Base-by-base conservation (phyloP, 2,329 filamentous ascomycete genomes). In the Paramyrothecium sp. region DNA sequence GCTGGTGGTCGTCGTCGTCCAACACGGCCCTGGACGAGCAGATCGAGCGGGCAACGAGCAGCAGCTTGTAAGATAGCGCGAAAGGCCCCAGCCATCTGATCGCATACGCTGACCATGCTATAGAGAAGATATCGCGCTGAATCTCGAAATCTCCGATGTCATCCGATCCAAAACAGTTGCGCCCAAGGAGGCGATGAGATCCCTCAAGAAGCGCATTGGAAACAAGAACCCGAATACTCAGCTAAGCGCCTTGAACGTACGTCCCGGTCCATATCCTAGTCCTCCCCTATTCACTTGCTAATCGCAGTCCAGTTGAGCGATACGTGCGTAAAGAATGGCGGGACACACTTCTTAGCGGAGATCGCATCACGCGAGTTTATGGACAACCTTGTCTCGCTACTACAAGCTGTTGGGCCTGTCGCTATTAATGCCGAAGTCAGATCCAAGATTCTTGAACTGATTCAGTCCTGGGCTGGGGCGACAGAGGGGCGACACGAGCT, bases 201-300 rank as follows among this genome's bases (percentile, higher is more conserved):
- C 92, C 48, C 80, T 99, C 69, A 98, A 97, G 79, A 87, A 87
- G 71, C 89, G 95, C 73, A 92, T 99, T 80, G 92, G 91, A 75
- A 92, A 97, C 81, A 96, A 93, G 81, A 99, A 99, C 71, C 95
- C 95, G 38, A 99, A 99, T 73, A 89, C 95, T 38, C 95, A 99
- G 78, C 81, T 99, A 38, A 95, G 93, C 66, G 90, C 95, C n/a
- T 78, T 99, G 56, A 96, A 95, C 74, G 92, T 95, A 81, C 58
- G 78, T 30, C 26, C 26, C 10, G 26, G 10, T 30, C 26, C 26
- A 30, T 10, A 4, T 30, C 26, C 10, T 30, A 30, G 10, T 10
- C 26, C 26, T 30, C 26, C 10, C 26, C 26, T 56, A 63, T 68
- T 55, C 66, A 58, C 53, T 59, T 26, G 22, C 22, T 54, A 38